A percentile compares a stretch with the other conserved stretches of the same genome.
These are phyloP conservation scores for Aspergillus fischeri DNA, from an alignment of 2,329 filamentous ascomycete genomes.

Conservation along the genomic window DNA sequence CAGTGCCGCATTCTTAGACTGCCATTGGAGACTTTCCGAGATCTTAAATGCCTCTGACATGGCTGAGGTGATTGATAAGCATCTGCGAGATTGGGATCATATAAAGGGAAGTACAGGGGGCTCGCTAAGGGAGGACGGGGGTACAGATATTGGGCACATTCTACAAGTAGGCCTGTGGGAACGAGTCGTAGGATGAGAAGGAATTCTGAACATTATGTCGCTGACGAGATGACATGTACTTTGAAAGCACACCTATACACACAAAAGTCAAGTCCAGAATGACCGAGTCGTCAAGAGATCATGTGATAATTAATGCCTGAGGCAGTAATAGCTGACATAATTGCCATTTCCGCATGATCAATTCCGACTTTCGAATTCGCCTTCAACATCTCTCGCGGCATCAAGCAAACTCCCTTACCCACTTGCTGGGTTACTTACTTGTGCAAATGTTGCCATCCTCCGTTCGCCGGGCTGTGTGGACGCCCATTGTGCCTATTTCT, in stretches of 20 bases:
- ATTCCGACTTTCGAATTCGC: conserved; percentile 35
- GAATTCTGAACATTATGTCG: too few species aligned
- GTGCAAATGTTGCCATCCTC: conserved; percentile 44
- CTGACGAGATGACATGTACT: too few species aligned
- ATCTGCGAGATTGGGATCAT: neutral
- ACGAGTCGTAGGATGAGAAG: too few species aligned
- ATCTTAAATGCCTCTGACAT: neutral
- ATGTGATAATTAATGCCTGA: conserved; percentile 7
- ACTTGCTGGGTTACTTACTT: conserved; percentile 22
- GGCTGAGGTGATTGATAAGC: neutral
- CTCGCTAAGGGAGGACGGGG: neutral
- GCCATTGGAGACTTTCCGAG: neutral
- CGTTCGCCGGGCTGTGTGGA: conserved; percentile 42
- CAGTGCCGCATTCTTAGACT: neutral
- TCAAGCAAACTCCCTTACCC: conserved; percentile 22
- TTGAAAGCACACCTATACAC: too few species aligned
- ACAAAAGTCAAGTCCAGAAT: too few species aligned
- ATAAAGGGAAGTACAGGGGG: neutral
- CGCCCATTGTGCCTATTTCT: conserved; percentile 30
- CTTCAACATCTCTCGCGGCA: conserved; percentile 21
- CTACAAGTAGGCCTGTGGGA: too few species aligned
- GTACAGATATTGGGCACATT: too few species aligned
- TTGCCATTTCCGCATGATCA: conserved; percentile 29
- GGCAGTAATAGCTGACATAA: conserved; percentile 23
- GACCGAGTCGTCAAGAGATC: neutral